Evolutionary conservation across 176 grass and related monocot species (phyloP), one percentile per base, ranked within the genome.

Genomic region (Oryza glaberrima): DNA sequence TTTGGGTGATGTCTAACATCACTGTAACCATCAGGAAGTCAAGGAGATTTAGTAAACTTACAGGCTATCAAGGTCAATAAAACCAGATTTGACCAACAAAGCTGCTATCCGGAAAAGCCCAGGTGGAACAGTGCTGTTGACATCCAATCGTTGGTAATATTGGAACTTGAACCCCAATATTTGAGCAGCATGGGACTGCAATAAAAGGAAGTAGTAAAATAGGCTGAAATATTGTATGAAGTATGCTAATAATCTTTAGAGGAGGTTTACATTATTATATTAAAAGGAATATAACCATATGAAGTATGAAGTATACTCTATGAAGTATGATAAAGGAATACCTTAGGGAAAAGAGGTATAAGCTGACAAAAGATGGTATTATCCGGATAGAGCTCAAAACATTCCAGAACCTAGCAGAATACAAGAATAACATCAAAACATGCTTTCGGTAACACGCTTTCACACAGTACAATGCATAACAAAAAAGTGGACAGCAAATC

Each of bases 131-230:
- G 84, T 40, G 79, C 38, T 78, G 69, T 88, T 92, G 48, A 96
- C 91, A 83, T 99, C 94, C 87, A 96, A 79, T 19, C 92, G 90
- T 89, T 99, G 97, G 87, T 99, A 99, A 81, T 94, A 96, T 79
- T 99, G 91, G 69, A 99, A 96, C 85, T 99, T 99, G 90, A 96
- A 99, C 16, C 97, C 97, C 92, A 99, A 90, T 92, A 99, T 90
- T 91, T 99, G 92, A 73, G 97, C 90, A 73, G 91, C 97, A 80
- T 99, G 91, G 49, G 97, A 99, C 97, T 99, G 90, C 70, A 78
- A 86, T 49, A 89, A 76, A 77, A 25, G 63, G 68, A 89, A 71
- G 22, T 52, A 38, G 5, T 81, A 70, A 90, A 75, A 79, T 84
- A 61, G 14, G 20, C 41, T 66, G 17, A 73, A 68, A 81, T 64